Evolutionary conservation across 371 early-diverging fungal genomes (phyloP), one percentile per base, ranked within the genome.

Genomic region (Entomophthora muscae): DNA sequence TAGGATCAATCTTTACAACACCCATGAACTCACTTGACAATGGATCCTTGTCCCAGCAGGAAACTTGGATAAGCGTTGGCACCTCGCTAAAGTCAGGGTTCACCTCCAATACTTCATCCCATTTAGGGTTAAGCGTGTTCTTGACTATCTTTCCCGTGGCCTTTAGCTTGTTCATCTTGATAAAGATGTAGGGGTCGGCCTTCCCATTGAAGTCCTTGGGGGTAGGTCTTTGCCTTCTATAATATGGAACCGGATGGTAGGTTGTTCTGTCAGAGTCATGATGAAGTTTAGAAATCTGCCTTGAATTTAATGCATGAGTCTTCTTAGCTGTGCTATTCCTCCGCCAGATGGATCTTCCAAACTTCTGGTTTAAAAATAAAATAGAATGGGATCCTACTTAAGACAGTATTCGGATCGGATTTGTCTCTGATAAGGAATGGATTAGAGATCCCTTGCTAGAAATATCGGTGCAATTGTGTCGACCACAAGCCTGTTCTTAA

Each of bases 71-170:
- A 7, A 70, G 61, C 2, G 68, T 69, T 0, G 80, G 78, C 17
- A 72, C 63, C 23, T 75, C 73, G 51, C 68, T 69, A n/a, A 72
- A 66, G 21, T 76, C 70, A 29, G 83, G 54, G n/a, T 71, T 71
- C 68, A 87, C 76, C 32, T 85, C 86, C 68, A 86, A 86, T 55
- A 76, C 70, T 10, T 73, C 77, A 63, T 87, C 78, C 89, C 91
- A 91, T 26, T 74, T 76, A 1, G 91, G 91, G 62, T 83, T 78
- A 54, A 89, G 68, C 12, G 76, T 83, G 61, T 83, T 79, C 61
- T 77, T 71, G 62, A 85, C 67, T 3, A 85, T 79, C 24, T 79
- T 73, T 26, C 88, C 88, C 3, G 33, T 31, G 17, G 54, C 27
- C 23, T 28, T 63, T 22, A 30, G 30, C 30, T 65, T 63, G 1